phyloP scores from a whole-genome alignment of 345 rosid species.

The Dipteronia sinensis region DNA sequence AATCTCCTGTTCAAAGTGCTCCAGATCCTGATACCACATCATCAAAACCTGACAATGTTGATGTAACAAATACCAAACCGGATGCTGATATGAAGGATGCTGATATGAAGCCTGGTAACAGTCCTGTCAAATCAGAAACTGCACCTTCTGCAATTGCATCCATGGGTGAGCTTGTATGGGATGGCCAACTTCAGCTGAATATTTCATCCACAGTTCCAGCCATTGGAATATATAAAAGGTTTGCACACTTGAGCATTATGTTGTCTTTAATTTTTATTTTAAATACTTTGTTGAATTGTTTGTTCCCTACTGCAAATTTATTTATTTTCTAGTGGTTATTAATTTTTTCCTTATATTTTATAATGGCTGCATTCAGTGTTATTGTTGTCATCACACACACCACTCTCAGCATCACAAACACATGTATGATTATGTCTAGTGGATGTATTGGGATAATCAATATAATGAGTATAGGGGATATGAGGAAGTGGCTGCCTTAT shows the following conservation, averaged over 20 bases:
- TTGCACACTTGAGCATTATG: slow-evolving; percentile 14
- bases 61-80: slow-evolving; percentile 18
- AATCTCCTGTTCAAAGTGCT: slow-evolving; percentile 43
- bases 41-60: slow-evolving; percentile 35
- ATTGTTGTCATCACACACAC: background rate
- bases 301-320: background rate
- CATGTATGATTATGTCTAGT: background rate
- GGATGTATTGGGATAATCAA: background rate
- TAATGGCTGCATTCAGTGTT: background rate
- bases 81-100: slow-evolving; percentile 31
- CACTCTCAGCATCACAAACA: background rate
- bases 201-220: slow-evolving; percentile 49
- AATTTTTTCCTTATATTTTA: background rate
- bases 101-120: slow-evolving; percentile 27
- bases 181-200: slow-evolving; percentile 75
- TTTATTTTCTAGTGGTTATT: background rate
- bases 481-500: background rate
- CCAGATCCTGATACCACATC: slow-evolving; percentile 27
- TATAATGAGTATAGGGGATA: background rate
- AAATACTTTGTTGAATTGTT: background rate
- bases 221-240: slow-evolving; percentile 75
- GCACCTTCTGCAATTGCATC: slow-evolving; percentile 22
- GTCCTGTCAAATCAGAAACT: slow-evolving; percentile 29
- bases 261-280: background rate
- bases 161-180: slow-evolving; percentile 68